phyloP scores from a whole-genome alignment of 2,329 filamentous ascomycete species.

The Zalaria obscura region DNA sequence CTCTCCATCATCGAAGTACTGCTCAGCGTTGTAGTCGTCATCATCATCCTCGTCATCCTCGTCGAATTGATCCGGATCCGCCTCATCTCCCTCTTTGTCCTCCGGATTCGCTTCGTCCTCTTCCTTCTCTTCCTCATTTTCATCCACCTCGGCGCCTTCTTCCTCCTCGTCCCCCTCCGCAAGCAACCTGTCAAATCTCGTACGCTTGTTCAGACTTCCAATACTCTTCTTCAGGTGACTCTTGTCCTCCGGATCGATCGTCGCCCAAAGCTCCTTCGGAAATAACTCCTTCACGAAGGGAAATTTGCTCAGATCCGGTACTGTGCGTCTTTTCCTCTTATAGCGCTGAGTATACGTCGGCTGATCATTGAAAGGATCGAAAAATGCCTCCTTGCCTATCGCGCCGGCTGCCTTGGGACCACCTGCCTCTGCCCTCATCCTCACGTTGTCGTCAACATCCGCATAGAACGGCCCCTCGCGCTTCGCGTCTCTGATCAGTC shows the following conservation, averaged over 20 bases:
- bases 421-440: conserved; percentile 11
- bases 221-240: conserved; percentile 7
- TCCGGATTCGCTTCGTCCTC: conserved; percentile 33
- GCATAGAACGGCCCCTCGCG: conserved; percentile 48
- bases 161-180: conserved; percentile 26
- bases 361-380: conserved; percentile 49
- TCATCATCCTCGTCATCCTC: conserved; percentile 40
- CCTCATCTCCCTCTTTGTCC: conserved; percentile 41
- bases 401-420: no score
- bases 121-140: conserved; percentile 22
- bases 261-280: conserved; percentile 42
- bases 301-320: conserved; percentile 40
- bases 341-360: conserved; percentile 44
- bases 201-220: not conserved
- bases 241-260: conserved; percentile 34
- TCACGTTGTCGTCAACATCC: conserved; percentile 34
- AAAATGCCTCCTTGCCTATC: conserved; percentile 9
- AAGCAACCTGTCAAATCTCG: conserved; percentile 4
- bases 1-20: conserved; percentile 49
- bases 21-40: conserved; percentile 50
- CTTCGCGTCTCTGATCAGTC: conserved; percentile 37
- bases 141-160: conserved; percentile 20
- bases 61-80: conserved; percentile 46
- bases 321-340: conserved; percentile 37
- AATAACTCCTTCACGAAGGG: conserved; percentile 40